Percentiles rank a stretch among this genome's conserved stretches.
Evolutionary conservation across 2,329 filamentous ascomycete species (phyloP).

Genomic region (Trichoderma pleuroti): DNA sequence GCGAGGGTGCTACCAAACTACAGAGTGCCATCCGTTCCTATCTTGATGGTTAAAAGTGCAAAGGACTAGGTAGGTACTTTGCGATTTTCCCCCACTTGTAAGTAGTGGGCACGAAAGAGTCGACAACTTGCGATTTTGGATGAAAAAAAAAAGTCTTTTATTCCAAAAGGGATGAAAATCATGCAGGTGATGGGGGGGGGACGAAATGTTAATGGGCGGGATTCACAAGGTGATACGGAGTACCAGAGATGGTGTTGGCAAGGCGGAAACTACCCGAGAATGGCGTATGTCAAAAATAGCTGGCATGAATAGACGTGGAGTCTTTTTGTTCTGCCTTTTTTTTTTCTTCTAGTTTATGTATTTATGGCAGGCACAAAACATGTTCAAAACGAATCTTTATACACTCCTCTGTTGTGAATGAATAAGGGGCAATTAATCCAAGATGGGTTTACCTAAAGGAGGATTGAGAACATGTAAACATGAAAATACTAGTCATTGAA

Average conservation of each 20-base stretch:
- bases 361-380: neutral
- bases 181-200: neutral
- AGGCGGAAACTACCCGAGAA: constrained; percentile 19
- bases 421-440: neutral
- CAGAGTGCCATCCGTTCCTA: constrained; percentile 71
- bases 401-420: neutral
- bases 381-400: neutral
- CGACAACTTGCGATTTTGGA: neutral
- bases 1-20: constrained; percentile 78
- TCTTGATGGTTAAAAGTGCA: constrained; percentile 51
- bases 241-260: constrained; percentile 23
- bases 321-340: neutral
- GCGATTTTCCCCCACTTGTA: too few species aligned
- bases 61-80: neutral
- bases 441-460: neutral
- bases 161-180: neutral
- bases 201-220: neutral
- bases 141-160: neutral
- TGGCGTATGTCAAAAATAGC: constrained; percentile 32
- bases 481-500: neutral
- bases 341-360: neutral
- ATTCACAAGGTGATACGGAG: constrained; percentile 14
- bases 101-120: neutral
- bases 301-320: constrained; percentile 34
- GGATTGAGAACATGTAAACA: neutral